These are phyloP conservation scores for Fusarium sp. DNA, from an alignment of 2,329 filamentous ascomycete species.

Conservation along the genomic window DNA sequence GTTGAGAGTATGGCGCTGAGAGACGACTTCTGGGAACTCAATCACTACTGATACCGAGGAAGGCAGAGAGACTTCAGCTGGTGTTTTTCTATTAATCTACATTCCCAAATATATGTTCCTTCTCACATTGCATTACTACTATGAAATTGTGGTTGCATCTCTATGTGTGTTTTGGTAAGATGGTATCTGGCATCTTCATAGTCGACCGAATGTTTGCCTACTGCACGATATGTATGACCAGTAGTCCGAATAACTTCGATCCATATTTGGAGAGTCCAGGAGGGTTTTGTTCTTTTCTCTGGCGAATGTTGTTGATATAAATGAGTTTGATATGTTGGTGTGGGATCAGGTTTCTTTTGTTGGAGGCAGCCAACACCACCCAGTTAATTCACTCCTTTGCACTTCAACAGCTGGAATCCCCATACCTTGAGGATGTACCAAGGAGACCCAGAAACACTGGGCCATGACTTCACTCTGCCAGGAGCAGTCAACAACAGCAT, in stretches of 20 bases:
- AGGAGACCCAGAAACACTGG: neutral
- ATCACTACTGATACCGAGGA: neutral
- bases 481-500: neutral
- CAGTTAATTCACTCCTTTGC: neutral
- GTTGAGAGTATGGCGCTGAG: neutral
- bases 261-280: neutral
- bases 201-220: neutral
- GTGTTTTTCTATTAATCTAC: too few relatives aligned
- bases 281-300: neutral
- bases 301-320: neutral
- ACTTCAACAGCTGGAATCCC: neutral
- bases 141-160: neutral
- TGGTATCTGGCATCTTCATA: neutral
- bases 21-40: neutral
- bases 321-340: neutral
- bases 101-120: accelerated
- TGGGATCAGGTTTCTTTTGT: too few relatives aligned
- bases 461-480: neutral
- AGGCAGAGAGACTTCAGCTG: neutral
- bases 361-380: neutral
- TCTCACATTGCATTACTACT: neutral
- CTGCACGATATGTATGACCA: neutral
- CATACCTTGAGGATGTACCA: neutral
- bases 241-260: neutral
- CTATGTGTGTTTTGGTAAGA: neutral